These are phyloP conservation scores for Diutina neorugosa DNA, from an alignment of 1,139 yeast species.

Conservation along the genomic window DNA sequence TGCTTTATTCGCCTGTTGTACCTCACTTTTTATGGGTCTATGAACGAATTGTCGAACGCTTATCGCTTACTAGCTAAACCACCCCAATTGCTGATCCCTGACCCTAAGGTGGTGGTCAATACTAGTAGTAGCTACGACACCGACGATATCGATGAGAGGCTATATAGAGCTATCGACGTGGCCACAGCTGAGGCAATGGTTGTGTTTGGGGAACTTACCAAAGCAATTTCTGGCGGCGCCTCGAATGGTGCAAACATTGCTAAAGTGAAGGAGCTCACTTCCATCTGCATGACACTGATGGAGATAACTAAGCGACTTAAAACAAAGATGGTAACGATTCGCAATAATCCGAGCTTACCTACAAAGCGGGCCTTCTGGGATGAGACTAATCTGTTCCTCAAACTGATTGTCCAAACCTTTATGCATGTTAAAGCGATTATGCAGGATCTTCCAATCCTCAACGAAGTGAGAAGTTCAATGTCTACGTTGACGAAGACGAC, in stretches of 20 bases:
- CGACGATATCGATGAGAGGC: conserved; percentile 59
- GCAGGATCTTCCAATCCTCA: conserved; percentile 65
- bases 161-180: conserved; percentile 59
- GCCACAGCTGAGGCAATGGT: conserved; percentile 72
- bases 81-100: background rate
- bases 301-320: conserved; percentile 65
- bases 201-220: conserved; percentile 68
- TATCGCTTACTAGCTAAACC: conserved; percentile 27
- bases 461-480: conserved; percentile 70
- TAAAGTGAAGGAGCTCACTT: conserved; percentile 67
- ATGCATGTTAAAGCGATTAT: conserved; percentile 78
- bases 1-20: conserved; percentile 65
- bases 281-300: conserved; percentile 68
- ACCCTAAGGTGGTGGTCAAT: background rate
- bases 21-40: conserved; percentile 59
- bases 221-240: conserved; percentile 66
- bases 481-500: conserved; percentile 78
- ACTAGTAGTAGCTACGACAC: conserved; percentile 9
- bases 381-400: conserved; percentile 66
- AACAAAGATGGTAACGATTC: conserved; percentile 40
- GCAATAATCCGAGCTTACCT: conserved; percentile 36
- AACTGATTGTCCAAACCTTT: conserved; percentile 70
- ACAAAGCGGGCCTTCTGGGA: conserved; percentile 73
- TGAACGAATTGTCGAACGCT: conserved; percentile 66
- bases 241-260: conserved; percentile 27